These are phyloP conservation scores for Rhododendron ferrugineum DNA, from an alignment of 148 eudicot genomes.

Conservation along the genomic window DNA sequence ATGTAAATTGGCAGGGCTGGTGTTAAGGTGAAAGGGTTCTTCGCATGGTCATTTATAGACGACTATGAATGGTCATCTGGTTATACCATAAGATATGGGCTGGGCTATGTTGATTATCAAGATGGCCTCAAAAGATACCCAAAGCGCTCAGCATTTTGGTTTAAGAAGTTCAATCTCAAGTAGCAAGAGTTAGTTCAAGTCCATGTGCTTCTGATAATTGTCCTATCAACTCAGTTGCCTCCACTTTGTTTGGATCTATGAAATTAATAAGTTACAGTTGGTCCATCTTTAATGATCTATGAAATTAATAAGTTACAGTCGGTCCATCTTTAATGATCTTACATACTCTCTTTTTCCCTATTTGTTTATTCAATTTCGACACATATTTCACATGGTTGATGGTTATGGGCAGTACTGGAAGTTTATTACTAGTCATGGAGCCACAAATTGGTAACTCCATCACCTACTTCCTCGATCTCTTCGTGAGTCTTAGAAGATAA, in stretches of 20 bases:
- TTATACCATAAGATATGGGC: conserved; percentile 10
- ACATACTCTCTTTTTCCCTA: no score
- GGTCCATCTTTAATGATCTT: no score
- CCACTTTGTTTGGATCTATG: not conserved
- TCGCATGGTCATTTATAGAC: conserved; percentile 18
- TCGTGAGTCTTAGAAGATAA: no score
- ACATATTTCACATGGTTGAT: no score
- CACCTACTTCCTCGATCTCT: no score
- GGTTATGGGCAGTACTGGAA: no score
- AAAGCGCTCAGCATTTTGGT: conserved; percentile 12
- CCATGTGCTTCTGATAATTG: not conserved
- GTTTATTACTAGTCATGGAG: no score
- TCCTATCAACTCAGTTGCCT: not conserved
- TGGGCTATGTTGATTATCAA: conserved; percentile 7
- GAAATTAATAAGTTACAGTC: not conserved
- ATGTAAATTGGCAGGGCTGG: conserved; percentile 1
- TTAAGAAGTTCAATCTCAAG: conserved; percentile 10
- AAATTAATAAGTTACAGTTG: not conserved
- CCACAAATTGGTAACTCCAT: no score
- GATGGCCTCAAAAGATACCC: conserved; percentile 5
- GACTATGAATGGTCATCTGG: conserved; percentile 17
- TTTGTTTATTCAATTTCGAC: no score
- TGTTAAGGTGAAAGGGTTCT: conserved; percentile 8
- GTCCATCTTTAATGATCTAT: not conserved
- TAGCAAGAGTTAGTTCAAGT: not conserved